A percentile compares a stretch with the other conserved stretches of the same genome.
Conservation (phyloP, 2,329 filamentous ascomycete species). For the Colletotrichum lini region DNA sequence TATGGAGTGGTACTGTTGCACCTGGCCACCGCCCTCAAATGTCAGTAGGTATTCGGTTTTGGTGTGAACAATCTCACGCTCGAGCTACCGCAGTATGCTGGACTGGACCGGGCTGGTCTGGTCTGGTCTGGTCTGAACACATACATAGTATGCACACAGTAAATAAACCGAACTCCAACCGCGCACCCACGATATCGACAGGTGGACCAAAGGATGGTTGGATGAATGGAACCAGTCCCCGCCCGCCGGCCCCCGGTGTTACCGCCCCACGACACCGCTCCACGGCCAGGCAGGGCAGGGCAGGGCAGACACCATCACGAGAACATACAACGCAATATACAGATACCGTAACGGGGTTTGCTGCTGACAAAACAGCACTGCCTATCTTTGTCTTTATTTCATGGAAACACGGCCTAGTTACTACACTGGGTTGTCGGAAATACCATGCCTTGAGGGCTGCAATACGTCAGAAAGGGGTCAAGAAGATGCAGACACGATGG, state of each 20-base stretch:
- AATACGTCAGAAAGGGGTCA: slow-evolving; percentile 35
- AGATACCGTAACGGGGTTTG: background rate
- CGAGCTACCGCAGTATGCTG: slow-evolving; percentile 10
- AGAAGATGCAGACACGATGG: slow-evolving; percentile 8
- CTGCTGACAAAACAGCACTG: slow-evolving; percentile 32
- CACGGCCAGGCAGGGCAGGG: background rate
- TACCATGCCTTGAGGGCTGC: slow-evolving; percentile 15
- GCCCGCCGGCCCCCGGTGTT: slow-evolving; percentile 16
- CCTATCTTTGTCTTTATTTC: slow-evolving; percentile 11
- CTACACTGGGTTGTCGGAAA: slow-evolving; percentile 9
- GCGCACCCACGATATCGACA: slow-evolving; percentile 6
- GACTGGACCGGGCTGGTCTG: slow-evolving; percentile 12
- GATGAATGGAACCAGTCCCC: slow-evolving; percentile 27
- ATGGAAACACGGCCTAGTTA: slow-evolving; percentile 20
- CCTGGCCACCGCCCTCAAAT: background rate
- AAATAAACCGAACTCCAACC: background rate
- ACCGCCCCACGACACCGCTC: slow-evolving; percentile 20
- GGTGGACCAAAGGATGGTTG: slow-evolving; percentile 14
- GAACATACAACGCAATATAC: background rate
- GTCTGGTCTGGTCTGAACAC: slow-evolving; percentile 11
- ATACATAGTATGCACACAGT: background rate
- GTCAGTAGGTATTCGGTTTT: background rate
- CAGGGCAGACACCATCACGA: slow-evolving; percentile 1
- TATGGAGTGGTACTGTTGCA: slow-evolving; percentile 2
- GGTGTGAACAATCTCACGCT: slow-evolving; percentile 27